Conservation (phyloP, 257 asterid species). For the Cynanchum wilfordii region DNA sequence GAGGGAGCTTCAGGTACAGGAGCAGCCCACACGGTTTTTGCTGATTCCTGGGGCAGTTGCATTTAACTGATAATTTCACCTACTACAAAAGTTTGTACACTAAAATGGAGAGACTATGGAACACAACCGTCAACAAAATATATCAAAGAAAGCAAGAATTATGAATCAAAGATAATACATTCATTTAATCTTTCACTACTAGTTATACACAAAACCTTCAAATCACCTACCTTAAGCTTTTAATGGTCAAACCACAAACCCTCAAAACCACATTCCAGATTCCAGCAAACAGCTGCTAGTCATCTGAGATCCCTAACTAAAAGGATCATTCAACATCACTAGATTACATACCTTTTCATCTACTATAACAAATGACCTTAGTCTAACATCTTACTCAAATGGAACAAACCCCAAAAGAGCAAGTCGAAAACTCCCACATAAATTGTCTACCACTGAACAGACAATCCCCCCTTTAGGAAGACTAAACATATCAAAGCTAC, state of each 20-base stretch:
- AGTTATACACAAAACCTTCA: background rate
- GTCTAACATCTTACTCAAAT: constrained; percentile 13
- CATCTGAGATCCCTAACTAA: background rate
- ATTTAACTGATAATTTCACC: background rate
- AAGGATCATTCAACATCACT: constrained; percentile 16
- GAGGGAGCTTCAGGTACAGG: too few relatives aligned
- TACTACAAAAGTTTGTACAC: too few relatives aligned
- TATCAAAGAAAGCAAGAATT: too few relatives aligned
- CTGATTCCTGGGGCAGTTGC: background rate
- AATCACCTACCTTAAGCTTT: background rate
- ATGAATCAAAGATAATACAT: background rate
- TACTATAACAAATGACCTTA: constrained; percentile 24
- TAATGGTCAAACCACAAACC: constrained; percentile 1
- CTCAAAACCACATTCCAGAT: background rate
- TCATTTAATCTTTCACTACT: background rate
- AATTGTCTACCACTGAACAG: background rate
- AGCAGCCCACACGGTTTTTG: too few relatives aligned
- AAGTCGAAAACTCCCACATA: background rate
- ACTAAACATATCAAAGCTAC: constrained; percentile 4
- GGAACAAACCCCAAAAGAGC: background rate
- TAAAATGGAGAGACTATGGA: too few relatives aligned
- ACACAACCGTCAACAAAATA: too few relatives aligned
- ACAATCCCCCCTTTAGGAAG: background rate
- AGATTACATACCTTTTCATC: constrained; percentile 20
- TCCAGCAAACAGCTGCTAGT: constrained; percentile 11